A percentile compares a stretch with the other conserved stretches of the same genome.
These are phyloP conservation scores for Arabidopsis hybrid DNA, from an alignment of 441 rosid genomes.

Conservation along the genomic window DNA sequence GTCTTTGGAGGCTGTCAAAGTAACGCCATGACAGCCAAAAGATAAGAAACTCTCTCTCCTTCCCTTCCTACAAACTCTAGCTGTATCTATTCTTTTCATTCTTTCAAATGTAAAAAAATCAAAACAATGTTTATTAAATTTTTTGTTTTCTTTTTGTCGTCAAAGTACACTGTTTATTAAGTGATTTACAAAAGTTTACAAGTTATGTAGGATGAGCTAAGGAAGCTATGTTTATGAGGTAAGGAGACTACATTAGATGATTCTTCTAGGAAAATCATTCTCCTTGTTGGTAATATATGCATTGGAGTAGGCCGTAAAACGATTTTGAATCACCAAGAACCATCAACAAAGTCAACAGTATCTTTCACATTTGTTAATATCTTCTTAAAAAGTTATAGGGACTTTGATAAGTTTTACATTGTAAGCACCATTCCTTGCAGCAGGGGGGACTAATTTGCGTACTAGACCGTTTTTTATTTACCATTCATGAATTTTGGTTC, in stretches of 20 bases:
- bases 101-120: slow-evolving; percentile 33
- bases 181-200: slow-evolving; percentile 1
- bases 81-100: slow-evolving; percentile 19
- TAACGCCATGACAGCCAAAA: slow-evolving; percentile 44
- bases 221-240: neutral
- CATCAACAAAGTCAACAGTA: neutral
- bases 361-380: neutral
- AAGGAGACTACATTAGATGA: neutral
- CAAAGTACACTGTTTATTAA: neutral
- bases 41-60: slow-evolving; percentile 32
- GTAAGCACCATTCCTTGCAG: no score
- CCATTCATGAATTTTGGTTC: no score
- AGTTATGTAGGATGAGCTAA: neutral
- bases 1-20: slow-evolving; percentile 36
- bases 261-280: neutral
- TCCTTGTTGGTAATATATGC: neutral
- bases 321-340: neutral
- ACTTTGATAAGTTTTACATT: neutral
- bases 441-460: no score
- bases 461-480: no score
- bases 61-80: slow-evolving; percentile 42
- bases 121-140: slow-evolving; percentile 19
- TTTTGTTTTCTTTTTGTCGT: neutral
- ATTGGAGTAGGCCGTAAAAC: neutral
- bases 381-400: neutral